Conservation (phyloP, 495 filamentous ascomycete genomes). For the Neurospora tetraspora region DNA sequence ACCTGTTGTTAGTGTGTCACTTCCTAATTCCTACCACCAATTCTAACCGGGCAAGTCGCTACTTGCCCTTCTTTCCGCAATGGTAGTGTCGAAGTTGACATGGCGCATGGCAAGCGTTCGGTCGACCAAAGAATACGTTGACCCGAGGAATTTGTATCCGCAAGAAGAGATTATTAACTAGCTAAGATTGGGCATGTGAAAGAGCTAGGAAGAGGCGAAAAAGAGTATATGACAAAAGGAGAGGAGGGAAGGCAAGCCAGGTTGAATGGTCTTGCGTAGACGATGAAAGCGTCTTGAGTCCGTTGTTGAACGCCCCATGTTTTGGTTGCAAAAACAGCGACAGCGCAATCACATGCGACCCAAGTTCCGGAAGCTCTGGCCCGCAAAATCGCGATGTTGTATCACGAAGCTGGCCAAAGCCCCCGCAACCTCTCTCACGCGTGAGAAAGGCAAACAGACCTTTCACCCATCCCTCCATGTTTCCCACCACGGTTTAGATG, state of each 20-base stretch:
- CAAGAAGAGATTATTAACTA: neutral
- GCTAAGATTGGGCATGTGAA: neutral
- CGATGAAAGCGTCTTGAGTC: slow-evolving; percentile 60
- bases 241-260: slow-evolving; percentile 41
- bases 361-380: slow-evolving; percentile 31
- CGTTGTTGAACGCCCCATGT: slow-evolving; percentile 68
- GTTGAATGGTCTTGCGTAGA: slow-evolving; percentile 61
- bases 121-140: neutral
- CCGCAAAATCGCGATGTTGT: slow-evolving; percentile 36
- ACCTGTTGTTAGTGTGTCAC: neutral
- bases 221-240: slow-evolving; percentile 13
- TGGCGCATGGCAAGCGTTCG: neutral
- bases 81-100: neutral
- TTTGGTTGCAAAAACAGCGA: slow-evolving; percentile 77
- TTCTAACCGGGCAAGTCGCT: neutral
- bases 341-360: slow-evolving; percentile 43
- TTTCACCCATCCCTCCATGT: slow-evolving; percentile 18
- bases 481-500: neutral
- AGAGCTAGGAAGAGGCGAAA: slow-evolving; percentile 1
- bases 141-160: neutral
- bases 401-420: slow-evolving; percentile 28
- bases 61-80: neutral
- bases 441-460: slow-evolving; percentile 20
- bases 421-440: slow-evolving; percentile 16
- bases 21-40: neutral